Conservation (phyloP, 306 rosid genomes). For the Quillaja saponaria region DNA sequence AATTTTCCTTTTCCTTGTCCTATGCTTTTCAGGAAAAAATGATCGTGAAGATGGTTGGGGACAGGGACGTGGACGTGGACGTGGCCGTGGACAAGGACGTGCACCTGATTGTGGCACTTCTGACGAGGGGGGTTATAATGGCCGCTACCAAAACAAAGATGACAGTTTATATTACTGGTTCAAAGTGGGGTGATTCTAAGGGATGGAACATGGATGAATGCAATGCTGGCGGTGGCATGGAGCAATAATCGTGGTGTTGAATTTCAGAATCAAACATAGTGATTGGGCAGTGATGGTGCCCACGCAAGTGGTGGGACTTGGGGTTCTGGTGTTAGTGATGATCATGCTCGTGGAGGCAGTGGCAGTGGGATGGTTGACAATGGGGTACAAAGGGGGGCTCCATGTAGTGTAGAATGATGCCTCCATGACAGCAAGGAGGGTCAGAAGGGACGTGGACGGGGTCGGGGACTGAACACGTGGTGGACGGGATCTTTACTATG, state of each 20-base stretch:
- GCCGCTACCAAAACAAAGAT: background rate
- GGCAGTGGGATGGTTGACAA: too few relatives aligned
- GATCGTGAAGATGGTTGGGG: slow-evolving; percentile 25
- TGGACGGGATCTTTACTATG: too few relatives aligned
- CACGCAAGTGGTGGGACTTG: slow-evolving; percentile 14
- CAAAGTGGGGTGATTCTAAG: slow-evolving; percentile 8
- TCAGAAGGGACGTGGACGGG: too few relatives aligned
- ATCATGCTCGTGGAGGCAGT: background rate
- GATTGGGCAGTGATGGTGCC: too few relatives aligned
- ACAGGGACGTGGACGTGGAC: background rate
- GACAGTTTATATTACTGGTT: slow-evolving; percentile 1
- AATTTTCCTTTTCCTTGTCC: too few relatives aligned
- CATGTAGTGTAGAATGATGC: too few relatives aligned
- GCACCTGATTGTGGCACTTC: background rate
- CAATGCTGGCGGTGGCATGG: slow-evolving; percentile 6
- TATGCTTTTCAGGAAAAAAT: slow-evolving; percentile 32
- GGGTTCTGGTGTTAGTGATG: slow-evolving; percentile 17
- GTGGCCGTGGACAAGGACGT: background rate
- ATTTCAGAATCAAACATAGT: too few relatives aligned
- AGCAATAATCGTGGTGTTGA: too few relatives aligned
- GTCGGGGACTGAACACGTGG: too few relatives aligned
- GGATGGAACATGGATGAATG: slow-evolving; percentile 1
- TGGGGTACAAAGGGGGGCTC: too few relatives aligned
- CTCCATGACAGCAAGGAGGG: too few relatives aligned
- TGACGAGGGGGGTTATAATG: background rate